These are phyloP conservation scores for Hura crepitans DNA, from an alignment of 441 rosid species.

Conservation along the genomic window DNA sequence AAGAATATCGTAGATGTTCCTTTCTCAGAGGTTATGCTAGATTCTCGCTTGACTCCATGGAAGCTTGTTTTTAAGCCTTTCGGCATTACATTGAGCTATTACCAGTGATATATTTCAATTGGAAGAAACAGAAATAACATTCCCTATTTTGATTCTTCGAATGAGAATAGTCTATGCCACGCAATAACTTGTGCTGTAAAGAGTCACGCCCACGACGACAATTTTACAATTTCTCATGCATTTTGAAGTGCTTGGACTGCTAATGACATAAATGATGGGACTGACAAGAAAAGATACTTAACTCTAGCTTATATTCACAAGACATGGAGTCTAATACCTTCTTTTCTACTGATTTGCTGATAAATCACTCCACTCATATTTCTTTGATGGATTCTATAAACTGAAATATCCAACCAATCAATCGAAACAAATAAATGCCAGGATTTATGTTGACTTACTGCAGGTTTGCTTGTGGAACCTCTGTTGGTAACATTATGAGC, in stretches of 20 bases:
- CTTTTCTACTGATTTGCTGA: too few relatives aligned
- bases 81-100: background rate
- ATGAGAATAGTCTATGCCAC: background rate
- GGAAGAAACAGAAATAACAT: background rate
- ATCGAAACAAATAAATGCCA: constrained; percentile 5
- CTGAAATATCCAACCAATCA: constrained; percentile 4
- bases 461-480: constrained; percentile 32
- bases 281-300: too few relatives aligned
- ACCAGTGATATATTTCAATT: background rate
- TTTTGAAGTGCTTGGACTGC: too few relatives aligned
- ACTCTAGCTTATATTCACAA: too few relatives aligned
- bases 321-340: too few relatives aligned
- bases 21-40: background rate
- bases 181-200: too few relatives aligned
- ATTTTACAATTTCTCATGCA: too few relatives aligned
- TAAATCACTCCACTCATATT: too few relatives aligned
- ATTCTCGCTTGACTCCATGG: background rate
- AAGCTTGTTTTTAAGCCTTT: background rate
- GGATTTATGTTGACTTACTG: constrained; percentile 29
- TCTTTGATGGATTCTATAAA: too few relatives aligned
- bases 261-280: too few relatives aligned
- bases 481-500: constrained; percentile 12
- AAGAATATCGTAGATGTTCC: background rate
- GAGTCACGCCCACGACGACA: too few relatives aligned
- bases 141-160: background rate